Evolutionary conservation across 73 alveolate species (phyloP), one percentile per base, ranked within the genome.

Genomic region (Paramecium bursaria): DNA sequence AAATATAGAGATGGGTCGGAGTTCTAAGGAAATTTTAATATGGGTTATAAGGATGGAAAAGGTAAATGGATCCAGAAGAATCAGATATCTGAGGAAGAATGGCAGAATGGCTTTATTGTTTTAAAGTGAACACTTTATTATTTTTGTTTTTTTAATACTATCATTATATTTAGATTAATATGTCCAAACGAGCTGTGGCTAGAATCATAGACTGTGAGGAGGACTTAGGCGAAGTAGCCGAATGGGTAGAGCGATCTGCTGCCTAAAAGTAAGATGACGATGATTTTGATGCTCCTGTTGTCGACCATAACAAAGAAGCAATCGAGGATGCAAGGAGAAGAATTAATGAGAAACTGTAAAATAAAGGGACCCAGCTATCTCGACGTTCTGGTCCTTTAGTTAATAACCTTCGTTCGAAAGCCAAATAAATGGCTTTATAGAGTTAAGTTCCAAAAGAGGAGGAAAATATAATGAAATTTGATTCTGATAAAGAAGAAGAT

Each of bases 171-270:
- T n/a, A n/a, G n/a, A n/a, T n/a, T n/a, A n/a, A n/a, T n/a, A n/a
- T n/a, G n/a, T n/a, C n/a, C n/a, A n/a, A n/a, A n/a, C n/a, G n/a
- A n/a, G n/a, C n/a, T n/a, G n/a, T n/a, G n/a, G n/a, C n/a, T n/a
- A n/a, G n/a, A n/a, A 79, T 53, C 22, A 79, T 79, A 10, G 48
- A 79, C 46, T 50, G 54, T n/a, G 89, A 79, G 17, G 89, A 79
- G 47, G 89, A 54, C 15, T 48, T 79, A 29, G 89, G 89, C 19
- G 89, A 79, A 42, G 76, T 79, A 21, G 89, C 74, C 35, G 89
- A 79, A 46, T 79, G 89, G 89, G 76, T 46, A 33, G 89, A 27
- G 19, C 33, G 30, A 2, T 53, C 89, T 19, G 89, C 89, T 15
- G 76, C 75, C 30, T 25, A 53, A 9, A 57, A 54, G 29, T 39